Conservation (phyloP, 129 eudicot species). For the Tagetes patula region DNA sequence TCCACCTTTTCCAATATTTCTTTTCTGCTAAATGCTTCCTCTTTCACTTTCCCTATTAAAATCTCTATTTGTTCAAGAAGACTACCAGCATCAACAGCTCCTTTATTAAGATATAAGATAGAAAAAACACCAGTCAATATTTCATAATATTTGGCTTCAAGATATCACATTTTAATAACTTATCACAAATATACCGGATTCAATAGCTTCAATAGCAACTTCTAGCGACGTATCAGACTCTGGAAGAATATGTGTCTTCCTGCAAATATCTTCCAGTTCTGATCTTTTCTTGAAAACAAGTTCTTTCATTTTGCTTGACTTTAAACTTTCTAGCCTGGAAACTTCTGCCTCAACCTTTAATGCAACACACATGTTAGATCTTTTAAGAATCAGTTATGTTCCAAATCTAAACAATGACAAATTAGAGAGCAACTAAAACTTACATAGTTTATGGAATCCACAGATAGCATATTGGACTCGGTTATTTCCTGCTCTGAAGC, state of each 20-base stretch:
- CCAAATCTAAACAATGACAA: neutral
- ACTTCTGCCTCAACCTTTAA: conserved; percentile 81
- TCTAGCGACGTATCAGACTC: conserved; percentile 58
- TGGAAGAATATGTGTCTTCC: conserved; percentile 69
- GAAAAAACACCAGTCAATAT: conserved; percentile 12
- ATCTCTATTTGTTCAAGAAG: conserved; percentile 89
- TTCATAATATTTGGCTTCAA: neutral
- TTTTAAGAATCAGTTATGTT: neutral
- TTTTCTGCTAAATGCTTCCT: conserved; percentile 88
- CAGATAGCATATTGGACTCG: conserved; percentile 63
- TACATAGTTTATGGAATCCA: conserved; percentile 58
- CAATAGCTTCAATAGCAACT: conserved; percentile 44
- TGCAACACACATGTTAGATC: neutral
- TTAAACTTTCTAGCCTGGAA: conserved; percentile 66
- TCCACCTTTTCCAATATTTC: conserved; percentile 88
- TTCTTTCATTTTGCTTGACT: conserved; percentile 85
- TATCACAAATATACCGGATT: conserved; percentile 38
- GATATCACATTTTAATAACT: neutral
- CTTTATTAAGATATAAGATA: conserved; percentile 30
- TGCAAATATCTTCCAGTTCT: conserved; percentile 77
- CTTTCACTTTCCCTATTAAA: conserved; percentile 70
- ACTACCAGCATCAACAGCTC: conserved; percentile 78
- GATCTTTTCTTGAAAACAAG: conserved; percentile 79
- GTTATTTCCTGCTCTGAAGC: conserved; percentile 75
- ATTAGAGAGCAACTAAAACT: conserved; percentile 24